Evolutionary conservation across 2,329 filamentous ascomycete genomes (phyloP).

Genomic region (Aspergillus alliaceus): DNA sequence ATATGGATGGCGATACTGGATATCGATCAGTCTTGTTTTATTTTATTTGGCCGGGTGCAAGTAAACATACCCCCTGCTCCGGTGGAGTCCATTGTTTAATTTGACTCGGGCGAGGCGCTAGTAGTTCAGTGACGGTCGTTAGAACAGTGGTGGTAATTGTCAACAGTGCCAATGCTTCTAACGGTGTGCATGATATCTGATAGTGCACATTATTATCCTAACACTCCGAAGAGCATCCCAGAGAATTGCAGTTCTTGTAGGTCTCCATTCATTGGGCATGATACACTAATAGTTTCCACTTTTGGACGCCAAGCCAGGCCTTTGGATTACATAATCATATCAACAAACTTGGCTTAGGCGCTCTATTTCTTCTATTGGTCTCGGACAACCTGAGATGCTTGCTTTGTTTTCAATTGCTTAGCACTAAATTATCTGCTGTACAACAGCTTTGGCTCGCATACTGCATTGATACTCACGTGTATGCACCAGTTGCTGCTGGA

Average conservation of each 20-base stretch:
- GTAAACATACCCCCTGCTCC: constrained; percentile 24
- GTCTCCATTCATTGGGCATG: not conserved
- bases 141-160: not conserved
- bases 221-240: not conserved
- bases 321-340: not conserved
- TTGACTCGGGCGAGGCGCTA: not conserved
- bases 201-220: not conserved
- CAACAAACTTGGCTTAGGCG: no score
- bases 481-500: constrained; percentile 9
- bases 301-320: constrained; percentile 2
- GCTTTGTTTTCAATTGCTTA: no score
- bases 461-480: no score
- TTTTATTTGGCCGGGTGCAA: not conserved
- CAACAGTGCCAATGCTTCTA: not conserved
- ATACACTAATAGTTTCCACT: constrained; percentile 1
- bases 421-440: no score
- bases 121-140: not conserved
- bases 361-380: not conserved
- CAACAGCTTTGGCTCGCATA: no score
- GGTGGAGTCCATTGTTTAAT: constrained; percentile 30
- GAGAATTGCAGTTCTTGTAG: not conserved
- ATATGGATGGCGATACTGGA: constrained; percentile 15
- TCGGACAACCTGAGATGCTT: no score
- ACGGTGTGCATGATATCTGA: not conserved
- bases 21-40: not conserved